phyloP scores from a whole-genome alignment of 192 early-diverging fungal species.

The Entomortierella lignicola region DNA sequence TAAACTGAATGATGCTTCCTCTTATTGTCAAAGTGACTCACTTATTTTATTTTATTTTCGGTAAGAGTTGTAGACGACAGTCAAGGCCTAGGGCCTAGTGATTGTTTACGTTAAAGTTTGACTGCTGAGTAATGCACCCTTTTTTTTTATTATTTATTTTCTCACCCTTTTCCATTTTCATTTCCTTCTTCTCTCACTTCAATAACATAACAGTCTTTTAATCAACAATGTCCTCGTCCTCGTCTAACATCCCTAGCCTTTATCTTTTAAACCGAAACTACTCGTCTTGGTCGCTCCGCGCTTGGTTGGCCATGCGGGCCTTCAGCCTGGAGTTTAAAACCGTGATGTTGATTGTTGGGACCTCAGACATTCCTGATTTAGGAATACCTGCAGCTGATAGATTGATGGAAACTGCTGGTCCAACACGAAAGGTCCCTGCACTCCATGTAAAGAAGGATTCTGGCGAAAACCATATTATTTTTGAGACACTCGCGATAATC shows the following conservation, averaged over 20 bases:
- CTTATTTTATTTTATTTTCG: too few relatives aligned
- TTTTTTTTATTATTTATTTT: background rate
- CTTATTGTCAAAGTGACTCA: too few relatives aligned
- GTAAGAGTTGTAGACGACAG: too few relatives aligned
- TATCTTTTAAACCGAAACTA: constrained; percentile 52
- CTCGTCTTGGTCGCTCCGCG: constrained; percentile 53
- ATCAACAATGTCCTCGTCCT: background rate
- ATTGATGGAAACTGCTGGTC: constrained; percentile 41
- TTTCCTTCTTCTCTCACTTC: background rate
- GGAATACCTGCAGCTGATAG: constrained; percentile 9
- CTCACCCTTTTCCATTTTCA: background rate
- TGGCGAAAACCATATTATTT: constrained; percentile 45
- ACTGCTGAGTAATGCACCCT: too few relatives aligned
- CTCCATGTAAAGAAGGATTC: constrained; percentile 22
- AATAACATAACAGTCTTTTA: background rate
- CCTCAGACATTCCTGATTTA: constrained; percentile 30
- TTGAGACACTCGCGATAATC: constrained; percentile 52
- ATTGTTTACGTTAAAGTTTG: too few relatives aligned
- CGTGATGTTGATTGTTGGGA: constrained; percentile 21
- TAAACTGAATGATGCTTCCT: too few relatives aligned
- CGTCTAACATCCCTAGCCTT: constrained; percentile 3
- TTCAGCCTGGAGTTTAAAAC: constrained; percentile 30
- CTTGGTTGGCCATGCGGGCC: constrained; percentile 37
- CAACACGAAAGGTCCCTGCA: constrained; percentile 47
- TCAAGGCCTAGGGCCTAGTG: too few relatives aligned